Conservation (phyloP, 2,329 filamentous ascomycete species). For the Diaporthe destruens region DNA sequence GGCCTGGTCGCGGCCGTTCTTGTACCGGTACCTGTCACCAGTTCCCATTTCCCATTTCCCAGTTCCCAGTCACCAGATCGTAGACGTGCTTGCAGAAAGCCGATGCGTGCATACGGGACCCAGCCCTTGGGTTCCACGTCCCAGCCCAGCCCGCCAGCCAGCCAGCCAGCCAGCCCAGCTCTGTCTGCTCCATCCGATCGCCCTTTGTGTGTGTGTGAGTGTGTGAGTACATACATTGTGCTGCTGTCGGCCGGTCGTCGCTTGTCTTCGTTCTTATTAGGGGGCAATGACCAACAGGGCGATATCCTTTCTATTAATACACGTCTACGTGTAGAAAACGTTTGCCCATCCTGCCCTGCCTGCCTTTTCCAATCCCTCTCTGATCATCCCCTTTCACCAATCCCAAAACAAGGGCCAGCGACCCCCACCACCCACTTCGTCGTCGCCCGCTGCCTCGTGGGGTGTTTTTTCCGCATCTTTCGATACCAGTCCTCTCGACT, state of each 20-base stretch:
- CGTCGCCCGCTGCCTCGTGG: slow-evolving; percentile 27
- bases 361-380: background rate
- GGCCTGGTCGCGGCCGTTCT: background rate
- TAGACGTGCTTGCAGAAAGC: slow-evolving; percentile 1
- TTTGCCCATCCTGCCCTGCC: slow-evolving; percentile 2
- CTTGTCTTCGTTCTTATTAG: slow-evolving; percentile 4
- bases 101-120: slow-evolving; percentile 29
- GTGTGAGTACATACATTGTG: background rate
- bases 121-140: slow-evolving; percentile 26
- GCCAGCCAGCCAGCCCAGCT: slow-evolving; percentile 3
- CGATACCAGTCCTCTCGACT: slow-evolving; percentile 5
- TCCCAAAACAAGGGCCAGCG: slow-evolving; percentile 19
- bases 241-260: slow-evolving; percentile 28
- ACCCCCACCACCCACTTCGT: background rate
- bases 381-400: slow-evolving; percentile 24
- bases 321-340: background rate
- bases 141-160: slow-evolving; percentile 16
- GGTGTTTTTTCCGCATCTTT: slow-evolving; percentile 39
- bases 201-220: background rate
- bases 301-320: slow-evolving; percentile 34
- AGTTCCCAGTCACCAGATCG: slow-evolving; percentile 8
- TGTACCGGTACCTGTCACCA: slow-evolving; percentile 17
- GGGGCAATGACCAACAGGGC: background rate
- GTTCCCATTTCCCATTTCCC: too few relatives aligned
- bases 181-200: slow-evolving; percentile 20